Evolutionary conservation across 2,329 filamentous ascomycete genomes (phyloP).

Genomic region (Pseudocercospora vitis): DNA sequence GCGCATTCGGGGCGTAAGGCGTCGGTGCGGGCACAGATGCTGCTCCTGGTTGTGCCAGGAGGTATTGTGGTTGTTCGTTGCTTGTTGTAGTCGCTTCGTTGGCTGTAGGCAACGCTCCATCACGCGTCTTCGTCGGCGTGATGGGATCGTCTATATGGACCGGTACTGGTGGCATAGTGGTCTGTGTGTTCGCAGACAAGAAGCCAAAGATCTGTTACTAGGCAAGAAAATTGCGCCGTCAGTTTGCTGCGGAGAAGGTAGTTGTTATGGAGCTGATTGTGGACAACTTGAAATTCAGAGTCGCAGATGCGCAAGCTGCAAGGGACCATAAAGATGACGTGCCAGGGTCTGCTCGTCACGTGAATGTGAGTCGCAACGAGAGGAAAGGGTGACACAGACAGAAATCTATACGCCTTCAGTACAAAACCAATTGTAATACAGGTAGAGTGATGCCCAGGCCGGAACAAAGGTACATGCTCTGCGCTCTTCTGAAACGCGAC

Average conservation of each 20-base stretch:
- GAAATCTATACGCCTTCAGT: constrained; percentile 34
- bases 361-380: constrained; percentile 1
- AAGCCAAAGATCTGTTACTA: background rate
- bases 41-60: constrained; percentile 35
- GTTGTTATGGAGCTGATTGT: no score
- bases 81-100: constrained; percentile 29
- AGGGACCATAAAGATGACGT: constrained; percentile 1
- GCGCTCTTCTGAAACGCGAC: constrained; percentile 27
- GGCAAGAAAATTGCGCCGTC: no score
- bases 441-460: constrained; percentile 33
- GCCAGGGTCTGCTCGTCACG: constrained; percentile 3
- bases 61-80: constrained; percentile 29
- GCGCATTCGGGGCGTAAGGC: constrained; percentile 26
- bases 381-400: constrained; percentile 19
- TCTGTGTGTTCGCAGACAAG: background rate
- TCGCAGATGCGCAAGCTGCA: constrained; percentile 1
- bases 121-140: constrained; percentile 39
- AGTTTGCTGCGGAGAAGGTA: no score
- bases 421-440: constrained; percentile 39
- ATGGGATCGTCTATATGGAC: constrained; percentile 51
- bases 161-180: constrained; percentile 47
- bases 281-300: no score
- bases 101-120: constrained; percentile 21
- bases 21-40: constrained; percentile 36
- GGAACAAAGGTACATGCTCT: constrained; percentile 35